Evolutionary conservation across 31 red algal genomes (phyloP), one percentile per base, ranked within the genome.

Genomic region (Porphyra umbilicalis): DNA sequence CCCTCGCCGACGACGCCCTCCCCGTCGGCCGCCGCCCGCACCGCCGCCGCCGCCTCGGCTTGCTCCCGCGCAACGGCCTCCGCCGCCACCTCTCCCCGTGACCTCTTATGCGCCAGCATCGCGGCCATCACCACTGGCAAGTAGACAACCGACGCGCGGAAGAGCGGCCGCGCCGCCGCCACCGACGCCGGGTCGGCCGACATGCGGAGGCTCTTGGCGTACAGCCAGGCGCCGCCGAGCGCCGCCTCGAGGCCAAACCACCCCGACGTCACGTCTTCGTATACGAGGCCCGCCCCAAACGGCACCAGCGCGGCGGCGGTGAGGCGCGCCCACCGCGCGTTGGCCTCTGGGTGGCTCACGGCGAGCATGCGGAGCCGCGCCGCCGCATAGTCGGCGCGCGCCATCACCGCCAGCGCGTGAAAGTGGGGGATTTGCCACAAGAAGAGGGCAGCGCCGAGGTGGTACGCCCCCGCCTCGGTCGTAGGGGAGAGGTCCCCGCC

Each of bases 381-480:
- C 30, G 75, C 77, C 16, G 89, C 85, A 39, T 99, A 99, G 80
- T 99, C 97, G 44, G 78, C 78, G 10, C 86, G 81, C 5, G 44
- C 80, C 79, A 94, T 79, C 36, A 92, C 74, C 14, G 97, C 93
- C 20, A 99, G 81, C 1, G 97, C 93, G 80, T 96, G 94, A 87
- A 99, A 99, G 44, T 99, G 97, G 11, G 97, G 94, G 76, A 99
- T 94, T 79, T 99, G 97, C 97, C 97, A 99, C 34, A 96, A 46
- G 79, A 94, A 96, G 10, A 99, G 79, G 39, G 89, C 75, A 15
- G 84, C 34, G 13, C 38, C 91, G 4, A 99, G 80, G 32, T 83
- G 75, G 71, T 78, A 87, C 1, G 86, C 91, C 76, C 91, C 97
- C 30, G 67, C 57, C 35, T 91, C 92, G 4, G 79, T 25, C 42